Percentiles rank a stretch among this genome's conserved stretches.
Conservation (phyloP, 2,329 filamentous ascomycete genomes). For the Fusarium poae region DNA sequence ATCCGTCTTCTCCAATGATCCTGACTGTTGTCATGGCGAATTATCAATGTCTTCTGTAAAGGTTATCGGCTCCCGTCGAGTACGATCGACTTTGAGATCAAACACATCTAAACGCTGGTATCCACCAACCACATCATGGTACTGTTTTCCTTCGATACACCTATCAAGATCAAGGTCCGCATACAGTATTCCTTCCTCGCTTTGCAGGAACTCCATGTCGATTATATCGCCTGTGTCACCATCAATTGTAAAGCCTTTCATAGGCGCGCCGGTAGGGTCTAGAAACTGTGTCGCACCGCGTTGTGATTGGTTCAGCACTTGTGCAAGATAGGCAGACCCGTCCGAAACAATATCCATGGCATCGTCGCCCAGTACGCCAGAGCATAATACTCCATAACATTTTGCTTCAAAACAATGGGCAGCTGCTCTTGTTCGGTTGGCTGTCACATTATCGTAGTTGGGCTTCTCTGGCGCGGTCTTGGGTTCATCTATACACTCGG, state of each 20-base stretch:
- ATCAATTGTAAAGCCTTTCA: constrained; percentile 56
- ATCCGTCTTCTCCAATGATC: accelerated
- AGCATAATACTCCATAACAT: constrained; percentile 66
- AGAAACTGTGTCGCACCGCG: constrained; percentile 64
- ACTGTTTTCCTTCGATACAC: constrained; percentile 69
- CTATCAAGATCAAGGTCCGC: constrained; percentile 63
- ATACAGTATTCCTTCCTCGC: constrained; percentile 64
- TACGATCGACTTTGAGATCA: constrained; percentile 61
- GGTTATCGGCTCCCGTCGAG: constrained; percentile 52
- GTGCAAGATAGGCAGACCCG: constrained; percentile 48
- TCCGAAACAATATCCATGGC: constrained; percentile 54
- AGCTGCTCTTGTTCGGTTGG: constrained; percentile 65
- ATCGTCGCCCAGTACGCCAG: constrained; percentile 57
- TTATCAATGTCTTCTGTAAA: constrained; percentile 33
- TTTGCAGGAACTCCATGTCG: constrained; percentile 56
- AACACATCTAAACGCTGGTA: constrained; percentile 69
- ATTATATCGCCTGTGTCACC: constrained; percentile 32
- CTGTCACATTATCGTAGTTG: constrained; percentile 67
- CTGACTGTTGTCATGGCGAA: accelerated
- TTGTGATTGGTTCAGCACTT: constrained; percentile 55
- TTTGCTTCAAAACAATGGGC: constrained; percentile 71
- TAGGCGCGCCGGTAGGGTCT: constrained; percentile 61
- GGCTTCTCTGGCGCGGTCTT: not conserved
- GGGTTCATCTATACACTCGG: accelerated
- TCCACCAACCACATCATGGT: constrained; percentile 67